A percentile compares a stretch with the other conserved stretches of the same genome.
Evolutionary conservation across 495 filamentous ascomycete species (phyloP).

Genomic region (Penicillium nucicola): DNA sequence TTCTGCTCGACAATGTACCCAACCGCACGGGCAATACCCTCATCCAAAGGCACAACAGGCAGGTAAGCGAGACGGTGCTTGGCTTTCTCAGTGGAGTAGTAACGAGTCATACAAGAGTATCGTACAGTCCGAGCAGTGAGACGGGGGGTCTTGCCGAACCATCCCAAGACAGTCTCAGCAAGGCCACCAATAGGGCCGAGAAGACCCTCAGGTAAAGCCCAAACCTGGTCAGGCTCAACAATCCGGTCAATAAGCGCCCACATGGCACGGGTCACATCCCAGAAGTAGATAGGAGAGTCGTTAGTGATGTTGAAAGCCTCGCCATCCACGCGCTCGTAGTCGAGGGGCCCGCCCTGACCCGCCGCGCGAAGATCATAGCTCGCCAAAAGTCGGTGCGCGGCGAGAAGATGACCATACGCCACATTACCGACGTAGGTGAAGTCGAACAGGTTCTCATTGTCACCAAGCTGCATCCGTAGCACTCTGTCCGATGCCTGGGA

Average conservation of each 20-base stretch:
- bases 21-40: slow-evolving; percentile 70
- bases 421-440: slow-evolving; percentile 56
- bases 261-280: slow-evolving; percentile 80
- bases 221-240: slow-evolving; percentile 63
- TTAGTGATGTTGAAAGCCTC: slow-evolving; percentile 97
- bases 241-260: slow-evolving; percentile 71
- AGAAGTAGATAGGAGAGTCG: slow-evolving; percentile 88
- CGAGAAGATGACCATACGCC: slow-evolving; percentile 47
- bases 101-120: slow-evolving; percentile 78
- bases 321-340: slow-evolving; percentile 81
- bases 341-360: slow-evolving; percentile 56
- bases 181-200: slow-evolving; percentile 63
- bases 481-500: slow-evolving; percentile 50
- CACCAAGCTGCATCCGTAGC: slow-evolving; percentile 79
- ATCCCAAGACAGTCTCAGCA: slow-evolving; percentile 63
- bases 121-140: slow-evolving; percentile 72
- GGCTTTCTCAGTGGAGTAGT: slow-evolving; percentile 84
- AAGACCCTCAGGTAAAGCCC: slow-evolving; percentile 62
- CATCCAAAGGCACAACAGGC: slow-evolving; percentile 69
- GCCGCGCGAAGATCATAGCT: slow-evolving; percentile 49
- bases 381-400: slow-evolving; percentile 66
- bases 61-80: slow-evolving; percentile 71
- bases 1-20: slow-evolving; percentile 58
- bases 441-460: slow-evolving; percentile 75
- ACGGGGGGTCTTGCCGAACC: slow-evolving; percentile 70